Base-by-base conservation (phyloP, 2,329 filamentous ascomycete genomes). In the Nigrospora sphaerica region DNA sequence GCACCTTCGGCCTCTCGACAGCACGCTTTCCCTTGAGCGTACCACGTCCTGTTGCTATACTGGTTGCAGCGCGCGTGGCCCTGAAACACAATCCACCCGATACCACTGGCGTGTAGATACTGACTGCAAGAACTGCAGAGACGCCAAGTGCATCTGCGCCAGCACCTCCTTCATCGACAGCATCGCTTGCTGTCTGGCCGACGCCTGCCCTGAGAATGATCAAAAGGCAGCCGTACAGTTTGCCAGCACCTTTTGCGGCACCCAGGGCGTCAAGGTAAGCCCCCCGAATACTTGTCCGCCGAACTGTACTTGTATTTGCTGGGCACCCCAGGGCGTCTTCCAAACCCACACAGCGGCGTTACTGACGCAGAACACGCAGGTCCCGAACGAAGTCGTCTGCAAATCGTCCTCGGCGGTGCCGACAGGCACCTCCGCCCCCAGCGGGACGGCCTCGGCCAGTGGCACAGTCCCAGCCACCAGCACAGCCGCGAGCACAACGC, bases 131-230 rank as follows among this genome's bases (percentile, higher is more conserved):
- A 9, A 28, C 23, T 10, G 58, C 32, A 46, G 71, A 17, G 66
- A 77, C 46, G 61, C 71, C 48, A 54, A 58, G 33, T 80, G 77
- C 54, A 75, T 78, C 52, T 80, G 77, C 56, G 56, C 55, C 7
- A 62, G 63, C 49, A 50, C 57, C 12, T 55, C 59, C 16, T 80
- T 79, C 65, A 57, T 80, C 46, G 55, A 49, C 40, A 56, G 57
- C 45, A 73, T 79, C 49, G 60, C 70, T 38, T 77, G 74, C 60
- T 80, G 77, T 53, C 61, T 80, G 17, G 57, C 63, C 16, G 53
- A 54, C 2, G 57, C 59, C n/a, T 80, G 77, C 58, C 52, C 55
- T 32, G 19, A 54, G 0, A 54, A 54, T 0, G 70, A 74, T n/a
- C 69, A 77, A 50, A 38, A 51, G 33, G 33, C 44, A 7, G 58